Conservation (phyloP, 371 early-diverging fungal genomes). For the Sporodiniella umbellata region DNA sequence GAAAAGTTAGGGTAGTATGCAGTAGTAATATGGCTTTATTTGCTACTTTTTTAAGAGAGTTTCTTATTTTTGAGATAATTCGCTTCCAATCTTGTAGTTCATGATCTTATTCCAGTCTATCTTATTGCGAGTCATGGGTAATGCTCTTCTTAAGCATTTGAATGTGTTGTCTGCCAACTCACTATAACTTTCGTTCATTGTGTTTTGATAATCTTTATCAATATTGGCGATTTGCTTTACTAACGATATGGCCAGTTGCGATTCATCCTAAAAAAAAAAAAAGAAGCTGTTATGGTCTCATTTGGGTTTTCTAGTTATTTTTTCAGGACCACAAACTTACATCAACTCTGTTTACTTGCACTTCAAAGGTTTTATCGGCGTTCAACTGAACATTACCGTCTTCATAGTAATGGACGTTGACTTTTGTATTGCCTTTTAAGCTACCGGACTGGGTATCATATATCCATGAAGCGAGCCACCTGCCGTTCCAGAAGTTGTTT, state of each 20-base stretch:
- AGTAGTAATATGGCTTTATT: too few relatives aligned
- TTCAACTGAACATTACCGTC: conserved; percentile 97
- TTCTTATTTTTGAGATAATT: conserved; percentile 43
- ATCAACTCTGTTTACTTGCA: conserved; percentile 22
- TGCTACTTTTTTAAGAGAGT: too few relatives aligned
- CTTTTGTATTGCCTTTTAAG: conserved; percentile 69
- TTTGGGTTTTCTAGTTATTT: too few relatives aligned
- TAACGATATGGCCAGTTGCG: conserved; percentile 50
- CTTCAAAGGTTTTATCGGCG: conserved; percentile 61
- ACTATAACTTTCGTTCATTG: conserved; percentile 79
- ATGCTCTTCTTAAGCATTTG: conserved; percentile 83
- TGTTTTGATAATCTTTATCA: conserved; percentile 80
- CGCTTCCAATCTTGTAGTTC: conserved; percentile 59
- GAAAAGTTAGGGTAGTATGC: too few relatives aligned
- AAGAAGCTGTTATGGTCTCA: neutral
- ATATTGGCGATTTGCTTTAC: conserved; percentile 64
- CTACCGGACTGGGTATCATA: conserved; percentile 53
- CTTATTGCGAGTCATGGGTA: conserved; percentile 90
- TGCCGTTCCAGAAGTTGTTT: conserved; percentile 92
- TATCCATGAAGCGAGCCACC: conserved; percentile 87
- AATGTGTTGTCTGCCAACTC: conserved; percentile 85
- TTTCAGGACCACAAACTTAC: conserved; percentile 10
- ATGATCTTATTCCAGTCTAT: conserved; percentile 89
- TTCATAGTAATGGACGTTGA: conserved; percentile 95
- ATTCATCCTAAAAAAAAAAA: conserved; percentile 35